These are phyloP conservation scores for Penicillium polonicum DNA, from an alignment of 2,329 filamentous ascomycete species.

Conservation along the genomic window DNA sequence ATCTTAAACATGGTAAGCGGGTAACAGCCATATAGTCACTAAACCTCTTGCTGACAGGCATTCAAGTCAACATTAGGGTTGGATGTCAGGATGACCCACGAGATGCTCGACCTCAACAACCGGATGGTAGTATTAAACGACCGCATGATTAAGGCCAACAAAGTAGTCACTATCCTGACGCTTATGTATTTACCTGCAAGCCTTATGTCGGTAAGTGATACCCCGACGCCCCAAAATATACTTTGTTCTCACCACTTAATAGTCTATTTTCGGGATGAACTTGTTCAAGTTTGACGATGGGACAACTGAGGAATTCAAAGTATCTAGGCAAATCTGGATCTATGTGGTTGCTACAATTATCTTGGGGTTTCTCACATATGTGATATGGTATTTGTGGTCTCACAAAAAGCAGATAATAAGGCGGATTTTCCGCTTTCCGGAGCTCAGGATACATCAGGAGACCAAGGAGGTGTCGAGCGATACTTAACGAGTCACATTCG, in stretches of 20 bases:
- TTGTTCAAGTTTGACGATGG: conserved; percentile 18
- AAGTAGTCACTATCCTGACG: conserved; percentile 28
- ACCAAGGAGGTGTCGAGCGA: background rate
- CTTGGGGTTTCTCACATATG: background rate
- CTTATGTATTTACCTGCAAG: conserved; percentile 37
- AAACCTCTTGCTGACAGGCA: background rate
- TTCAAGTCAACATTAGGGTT: conserved; percentile 18
- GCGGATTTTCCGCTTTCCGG: background rate
- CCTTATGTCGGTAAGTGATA: conserved; percentile 33
- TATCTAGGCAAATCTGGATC: conserved; percentile 23
- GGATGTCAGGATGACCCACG: conserved; percentile 12
- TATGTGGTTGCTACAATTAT: conserved; percentile 13
- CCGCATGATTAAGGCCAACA: background rate
- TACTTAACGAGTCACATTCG: background rate
- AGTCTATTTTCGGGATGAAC: conserved; percentile 27
- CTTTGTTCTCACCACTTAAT: background rate
- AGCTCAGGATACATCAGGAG: background rate
- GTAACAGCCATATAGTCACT: too few species aligned
- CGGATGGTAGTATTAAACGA: conserved; percentile 4
- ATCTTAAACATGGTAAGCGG: conserved; percentile 17
- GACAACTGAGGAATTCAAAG: conserved; percentile 5
- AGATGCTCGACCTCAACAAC: conserved; percentile 19
- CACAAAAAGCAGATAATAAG: background rate
- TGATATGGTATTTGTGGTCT: conserved; percentile 1
- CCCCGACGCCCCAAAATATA: background rate